phyloP scores from a whole-genome alignment of 148 eudicot genomes.

The Linanthus parryae region DNA sequence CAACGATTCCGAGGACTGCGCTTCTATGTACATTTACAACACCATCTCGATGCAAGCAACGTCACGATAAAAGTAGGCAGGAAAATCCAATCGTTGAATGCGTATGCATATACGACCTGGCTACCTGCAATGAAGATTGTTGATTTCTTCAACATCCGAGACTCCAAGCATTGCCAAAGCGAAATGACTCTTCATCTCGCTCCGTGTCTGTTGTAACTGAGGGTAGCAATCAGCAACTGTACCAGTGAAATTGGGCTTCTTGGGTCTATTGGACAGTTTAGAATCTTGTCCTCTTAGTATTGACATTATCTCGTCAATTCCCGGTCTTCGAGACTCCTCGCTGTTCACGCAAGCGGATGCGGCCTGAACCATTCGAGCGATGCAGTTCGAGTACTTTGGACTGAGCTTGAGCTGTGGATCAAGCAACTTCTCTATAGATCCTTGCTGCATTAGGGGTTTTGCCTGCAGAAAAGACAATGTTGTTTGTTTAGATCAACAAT shows the following conservation, averaged over 20 bases:
- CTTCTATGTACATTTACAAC: conserved; percentile 17
- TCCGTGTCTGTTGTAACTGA: conserved; percentile 40
- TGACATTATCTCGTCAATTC: conserved; percentile 51
- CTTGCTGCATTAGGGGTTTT: conserved; percentile 76
- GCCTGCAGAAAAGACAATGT: conserved; percentile 45
- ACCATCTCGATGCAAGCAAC: not conserved
- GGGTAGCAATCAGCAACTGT: conserved; percentile 27
- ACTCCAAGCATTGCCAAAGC: conserved; percentile 93
- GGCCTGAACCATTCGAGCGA: conserved; percentile 65
- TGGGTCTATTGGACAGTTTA: conserved; percentile 19
- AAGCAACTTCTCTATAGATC: conserved; percentile 37
- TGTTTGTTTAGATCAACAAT: not conserved
- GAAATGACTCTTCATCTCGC: conserved; percentile 67
- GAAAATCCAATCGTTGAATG: not conserved
- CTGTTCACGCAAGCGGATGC: conserved; percentile 65
- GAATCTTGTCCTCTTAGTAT: conserved; percentile 53
- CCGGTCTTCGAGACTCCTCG: conserved; percentile 70
- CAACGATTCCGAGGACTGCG: too few relatives aligned
- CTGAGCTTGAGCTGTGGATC: conserved; percentile 60
- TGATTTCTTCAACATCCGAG: conserved; percentile 66
- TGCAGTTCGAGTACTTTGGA: conserved; percentile 40
- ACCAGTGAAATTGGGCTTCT: conserved; percentile 32
- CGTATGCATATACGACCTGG: not conserved
- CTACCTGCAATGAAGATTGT: conserved; percentile 53
- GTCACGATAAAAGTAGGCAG: not conserved